These are phyloP conservation scores for Arbutus unedo DNA, from an alignment of 148 eudicot species.

Conservation along the genomic window DNA sequence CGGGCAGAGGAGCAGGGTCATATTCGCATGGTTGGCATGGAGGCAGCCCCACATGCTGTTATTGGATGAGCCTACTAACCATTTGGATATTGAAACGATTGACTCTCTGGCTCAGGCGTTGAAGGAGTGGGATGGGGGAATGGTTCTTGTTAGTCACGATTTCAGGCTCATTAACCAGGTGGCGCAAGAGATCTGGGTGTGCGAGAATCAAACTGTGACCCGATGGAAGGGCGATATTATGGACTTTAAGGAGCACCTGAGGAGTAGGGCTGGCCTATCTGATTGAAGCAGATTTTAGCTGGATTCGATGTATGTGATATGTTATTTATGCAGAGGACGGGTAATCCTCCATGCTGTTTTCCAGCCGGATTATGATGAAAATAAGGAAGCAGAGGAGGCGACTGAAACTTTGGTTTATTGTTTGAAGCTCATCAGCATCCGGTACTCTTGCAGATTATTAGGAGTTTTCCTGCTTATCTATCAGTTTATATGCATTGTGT, in stretches of 20 bases:
- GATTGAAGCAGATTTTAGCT: constrained; percentile 31
- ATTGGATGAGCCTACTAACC: constrained; percentile 93
- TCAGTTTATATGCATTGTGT: not conserved
- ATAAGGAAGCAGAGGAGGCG: not conserved
- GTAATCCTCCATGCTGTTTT: not conserved
- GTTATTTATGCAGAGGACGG: not conserved
- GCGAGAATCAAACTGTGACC: constrained; percentile 80
- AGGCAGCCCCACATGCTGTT: constrained; percentile 87
- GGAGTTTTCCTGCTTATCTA: not conserved
- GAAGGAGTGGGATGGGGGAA: constrained; percentile 95
- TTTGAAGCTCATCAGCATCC: not conserved
- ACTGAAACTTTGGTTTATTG: not conserved
- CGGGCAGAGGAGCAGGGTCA: constrained; percentile 81
- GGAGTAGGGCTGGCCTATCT: constrained; percentile 55
- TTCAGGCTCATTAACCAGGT: constrained; percentile 95
- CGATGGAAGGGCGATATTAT: constrained; percentile 91
- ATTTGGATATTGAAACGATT: constrained; percentile 90
- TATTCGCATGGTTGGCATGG: constrained; percentile 88
- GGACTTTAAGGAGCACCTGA: constrained; percentile 78
- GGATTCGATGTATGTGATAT: not conserved
- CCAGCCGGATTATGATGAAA: constrained; percentile 16
- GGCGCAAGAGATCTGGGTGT: constrained; percentile 96
- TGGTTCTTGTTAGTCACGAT: constrained; percentile 95
- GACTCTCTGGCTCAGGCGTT: constrained; percentile 91
- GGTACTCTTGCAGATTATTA: constrained; percentile 1